phyloP scores from a whole-genome alignment of 2,329 filamentous ascomycete species.

The Cercospora zeina region DNA sequence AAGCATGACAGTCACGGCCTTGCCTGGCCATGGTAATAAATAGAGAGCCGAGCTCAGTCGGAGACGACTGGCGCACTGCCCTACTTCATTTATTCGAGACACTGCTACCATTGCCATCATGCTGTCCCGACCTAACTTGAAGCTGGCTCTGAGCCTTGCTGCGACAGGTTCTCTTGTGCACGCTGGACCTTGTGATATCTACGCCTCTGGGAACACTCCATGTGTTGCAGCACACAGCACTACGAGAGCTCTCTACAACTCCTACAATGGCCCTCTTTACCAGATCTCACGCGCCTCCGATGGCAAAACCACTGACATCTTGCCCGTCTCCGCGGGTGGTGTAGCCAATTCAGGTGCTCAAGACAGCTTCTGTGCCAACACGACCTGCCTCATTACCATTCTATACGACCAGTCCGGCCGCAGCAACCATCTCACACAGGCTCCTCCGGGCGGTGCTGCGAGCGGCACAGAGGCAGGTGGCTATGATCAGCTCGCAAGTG shows the following conservation, averaged over 20 bases:
- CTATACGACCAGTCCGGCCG: constrained; percentile 66
- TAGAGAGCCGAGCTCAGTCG: not conserved
- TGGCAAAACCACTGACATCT: constrained; percentile 50
- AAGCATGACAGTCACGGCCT: not conserved
- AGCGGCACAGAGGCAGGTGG: constrained; percentile 58
- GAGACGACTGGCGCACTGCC: not conserved
- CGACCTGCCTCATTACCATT: constrained; percentile 63
- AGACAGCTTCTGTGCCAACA: constrained; percentile 59
- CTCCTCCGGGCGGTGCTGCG: constrained; percentile 57
- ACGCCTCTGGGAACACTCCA: constrained; percentile 59
- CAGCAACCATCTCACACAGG: constrained; percentile 64
- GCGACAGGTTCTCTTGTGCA: constrained; percentile 29
- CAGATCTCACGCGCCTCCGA: constrained; percentile 61
- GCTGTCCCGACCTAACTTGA: constrained; percentile 19
- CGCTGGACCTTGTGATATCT: constrained; percentile 64
- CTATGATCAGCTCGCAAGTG: constrained; percentile 61
- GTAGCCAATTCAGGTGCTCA: constrained; percentile 63
- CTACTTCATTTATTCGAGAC: not conserved
- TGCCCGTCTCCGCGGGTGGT: constrained; percentile 58
- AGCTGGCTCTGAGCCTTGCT: constrained; percentile 23
- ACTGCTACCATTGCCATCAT: constrained; percentile 1
- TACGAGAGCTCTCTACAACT: constrained; percentile 61
- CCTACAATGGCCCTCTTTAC: constrained; percentile 58
- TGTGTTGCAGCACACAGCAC: constrained; percentile 66
- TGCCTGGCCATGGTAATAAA: not conserved